phyloP scores from a whole-genome alignment of 1,139 yeast genomes.

The Debaryomyces coudertii region DNA sequence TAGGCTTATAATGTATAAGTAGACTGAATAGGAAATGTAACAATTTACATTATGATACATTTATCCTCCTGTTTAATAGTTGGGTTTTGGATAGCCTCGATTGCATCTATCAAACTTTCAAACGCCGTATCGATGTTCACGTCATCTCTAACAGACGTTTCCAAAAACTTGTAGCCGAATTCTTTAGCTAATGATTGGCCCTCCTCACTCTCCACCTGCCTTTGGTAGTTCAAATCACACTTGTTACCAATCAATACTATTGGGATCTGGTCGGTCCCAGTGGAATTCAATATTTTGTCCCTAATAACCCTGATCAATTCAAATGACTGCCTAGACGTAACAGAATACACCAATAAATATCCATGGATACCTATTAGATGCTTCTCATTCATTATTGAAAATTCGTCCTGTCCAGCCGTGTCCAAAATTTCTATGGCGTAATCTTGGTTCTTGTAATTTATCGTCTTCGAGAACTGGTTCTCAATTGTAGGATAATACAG shows the following conservation, averaged over 20 bases:
- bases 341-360: constrained; percentile 79
- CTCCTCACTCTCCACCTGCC: constrained; percentile 68
- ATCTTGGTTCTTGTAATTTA: constrained; percentile 72
- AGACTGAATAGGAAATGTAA: not conserved
- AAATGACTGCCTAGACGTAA: constrained; percentile 77
- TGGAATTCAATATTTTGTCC: constrained; percentile 78
- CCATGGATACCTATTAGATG: constrained; percentile 87
- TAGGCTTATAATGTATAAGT: not conserved
- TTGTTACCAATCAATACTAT: constrained; percentile 86
- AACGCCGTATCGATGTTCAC: constrained; percentile 69
- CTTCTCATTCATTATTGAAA: constrained; percentile 80
- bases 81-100: constrained; percentile 65
- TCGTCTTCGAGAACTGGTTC: constrained; percentile 78
- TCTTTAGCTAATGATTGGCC: constrained; percentile 66
- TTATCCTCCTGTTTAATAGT: constrained; percentile 38
- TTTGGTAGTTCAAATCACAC: constrained; percentile 64
- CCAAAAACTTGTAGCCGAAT: constrained; percentile 70
- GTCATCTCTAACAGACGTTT: constrained; percentile 81
- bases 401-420: constrained; percentile 96
- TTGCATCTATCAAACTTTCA: constrained; percentile 67
- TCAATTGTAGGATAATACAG: constrained; percentile 92
- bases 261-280: constrained; percentile 75
- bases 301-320: constrained; percentile 77
- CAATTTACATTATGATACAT: constrained; percentile 36
- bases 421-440: constrained; percentile 86